These are phyloP conservation scores for Calonectria multiphialidica DNA, from an alignment of 2,329 filamentous ascomycete species.

Conservation along the genomic window DNA sequence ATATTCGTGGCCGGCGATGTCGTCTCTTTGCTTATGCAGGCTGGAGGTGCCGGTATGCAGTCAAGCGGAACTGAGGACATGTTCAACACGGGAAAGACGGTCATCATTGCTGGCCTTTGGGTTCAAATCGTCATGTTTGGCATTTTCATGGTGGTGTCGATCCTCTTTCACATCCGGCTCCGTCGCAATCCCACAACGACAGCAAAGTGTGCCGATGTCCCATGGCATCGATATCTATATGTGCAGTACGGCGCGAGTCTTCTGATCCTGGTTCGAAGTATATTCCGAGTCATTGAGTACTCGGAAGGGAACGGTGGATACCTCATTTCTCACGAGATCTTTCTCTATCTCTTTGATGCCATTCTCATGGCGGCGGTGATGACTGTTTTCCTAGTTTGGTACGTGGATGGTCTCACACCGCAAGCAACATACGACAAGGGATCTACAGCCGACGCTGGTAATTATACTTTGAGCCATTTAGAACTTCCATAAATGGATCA, in stretches of 20 bases:
- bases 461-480: not conserved
- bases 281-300: constrained; percentile 63
- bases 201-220: constrained; percentile 14
- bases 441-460: not conserved
- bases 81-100: constrained; percentile 55
- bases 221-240: constrained; percentile 47
- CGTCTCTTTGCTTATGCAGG: constrained; percentile 64
- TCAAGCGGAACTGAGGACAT: constrained; percentile 39
- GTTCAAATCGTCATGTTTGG: constrained; percentile 69
- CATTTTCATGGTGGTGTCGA: not conserved
- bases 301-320: constrained; percentile 55
- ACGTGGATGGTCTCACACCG: constrained; percentile 28
- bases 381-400: constrained; percentile 48
- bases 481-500: not conserved
- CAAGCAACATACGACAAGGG: not conserved
- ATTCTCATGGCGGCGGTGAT: constrained; percentile 56
- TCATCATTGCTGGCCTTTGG: constrained; percentile 67
- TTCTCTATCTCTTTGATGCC: constrained; percentile 59
- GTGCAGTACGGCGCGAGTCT: constrained; percentile 48
- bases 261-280: constrained; percentile 58
- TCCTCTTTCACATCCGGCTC: not conserved
- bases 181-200: not conserved
- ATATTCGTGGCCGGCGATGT: constrained; percentile 68
- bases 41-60: constrained; percentile 52
- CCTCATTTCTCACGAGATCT: constrained; percentile 54